Conservation (phyloP, 257 asterid genomes). For the Nicotiana obtusifolia region DNA sequence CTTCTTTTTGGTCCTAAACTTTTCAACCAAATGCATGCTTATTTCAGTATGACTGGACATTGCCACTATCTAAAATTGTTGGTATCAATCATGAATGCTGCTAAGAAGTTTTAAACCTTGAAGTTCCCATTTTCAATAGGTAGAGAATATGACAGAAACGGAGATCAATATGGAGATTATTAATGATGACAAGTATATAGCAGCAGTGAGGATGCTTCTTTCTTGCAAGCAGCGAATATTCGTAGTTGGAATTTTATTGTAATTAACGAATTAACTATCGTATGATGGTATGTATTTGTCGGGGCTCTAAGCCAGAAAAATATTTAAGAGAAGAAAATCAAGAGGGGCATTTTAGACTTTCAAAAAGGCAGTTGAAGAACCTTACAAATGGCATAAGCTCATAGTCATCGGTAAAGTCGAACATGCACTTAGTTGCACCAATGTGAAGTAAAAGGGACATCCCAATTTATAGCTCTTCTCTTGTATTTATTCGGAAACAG, state of each 20-base stretch:
- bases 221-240: no score
- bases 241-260: no score
- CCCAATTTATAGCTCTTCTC: background rate
- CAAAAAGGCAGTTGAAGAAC: background rate
- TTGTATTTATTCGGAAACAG: no score
- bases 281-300: background rate
- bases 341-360: conserved; percentile 1
- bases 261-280: no score
- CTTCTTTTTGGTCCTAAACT: no score
- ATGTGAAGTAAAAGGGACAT: background rate
- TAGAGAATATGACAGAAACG: background rate
- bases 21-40: no score
- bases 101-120: no score
- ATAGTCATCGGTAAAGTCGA: background rate
- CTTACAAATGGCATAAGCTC: background rate
- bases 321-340: background rate
- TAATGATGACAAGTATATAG: no score
- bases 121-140: background rate
- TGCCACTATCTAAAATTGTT: background rate
- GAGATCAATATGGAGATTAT: no score
- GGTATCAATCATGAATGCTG: background rate
- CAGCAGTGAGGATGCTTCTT: no score
- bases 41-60: no score
- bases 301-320: no score
- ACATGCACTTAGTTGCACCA: background rate